These are phyloP conservation scores for Lathyrus aphaca DNA, from an alignment of 306 rosid genomes.

Conservation along the genomic window DNA sequence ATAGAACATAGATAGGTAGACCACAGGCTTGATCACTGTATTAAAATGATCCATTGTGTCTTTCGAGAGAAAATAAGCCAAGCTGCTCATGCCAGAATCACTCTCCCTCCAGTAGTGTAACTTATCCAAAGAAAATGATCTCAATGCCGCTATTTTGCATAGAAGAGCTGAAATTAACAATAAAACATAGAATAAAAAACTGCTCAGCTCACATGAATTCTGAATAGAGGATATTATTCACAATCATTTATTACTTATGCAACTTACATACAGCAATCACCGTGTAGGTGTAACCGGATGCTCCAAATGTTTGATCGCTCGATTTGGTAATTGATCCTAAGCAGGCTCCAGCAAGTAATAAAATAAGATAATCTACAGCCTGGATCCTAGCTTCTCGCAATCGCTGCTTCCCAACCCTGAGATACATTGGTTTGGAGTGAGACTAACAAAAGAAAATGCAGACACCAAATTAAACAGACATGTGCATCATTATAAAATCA, in stretches of 20 bases:
- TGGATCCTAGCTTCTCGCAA: constrained; percentile 83
- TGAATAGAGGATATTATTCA: constrained; percentile 24
- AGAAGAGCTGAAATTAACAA: constrained; percentile 80
- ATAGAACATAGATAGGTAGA: constrained; percentile 93
- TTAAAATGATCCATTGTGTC: constrained; percentile 89
- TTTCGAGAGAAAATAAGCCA: constrained; percentile 95
- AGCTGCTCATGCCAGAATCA: constrained; percentile 90
- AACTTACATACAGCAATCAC: constrained; percentile 95
- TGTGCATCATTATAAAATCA: constrained; percentile 4
- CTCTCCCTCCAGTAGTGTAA: constrained; percentile 90
- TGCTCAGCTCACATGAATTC: constrained; percentile 23
- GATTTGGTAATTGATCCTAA: constrained; percentile 76
- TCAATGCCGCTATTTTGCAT: constrained; percentile 89
- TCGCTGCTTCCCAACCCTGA: constrained; percentile 86
- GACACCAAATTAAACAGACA: constrained; percentile 9
- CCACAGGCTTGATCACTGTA: constrained; percentile 77
- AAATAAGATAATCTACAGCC: constrained; percentile 85
- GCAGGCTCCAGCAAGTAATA: constrained; percentile 96
- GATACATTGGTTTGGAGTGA: constrained; percentile 36
- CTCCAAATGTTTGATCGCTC: constrained; percentile 77
- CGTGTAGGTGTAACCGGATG: constrained; percentile 73
- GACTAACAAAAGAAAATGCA: constrained; percentile 23
- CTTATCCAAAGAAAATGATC: constrained; percentile 86
- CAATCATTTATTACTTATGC: neutral
- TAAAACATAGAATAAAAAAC: constrained; percentile 26